These are phyloP conservation scores for Tetracladium setigerum DNA, from an alignment of 495 filamentous ascomycete genomes.

Conservation along the genomic window DNA sequence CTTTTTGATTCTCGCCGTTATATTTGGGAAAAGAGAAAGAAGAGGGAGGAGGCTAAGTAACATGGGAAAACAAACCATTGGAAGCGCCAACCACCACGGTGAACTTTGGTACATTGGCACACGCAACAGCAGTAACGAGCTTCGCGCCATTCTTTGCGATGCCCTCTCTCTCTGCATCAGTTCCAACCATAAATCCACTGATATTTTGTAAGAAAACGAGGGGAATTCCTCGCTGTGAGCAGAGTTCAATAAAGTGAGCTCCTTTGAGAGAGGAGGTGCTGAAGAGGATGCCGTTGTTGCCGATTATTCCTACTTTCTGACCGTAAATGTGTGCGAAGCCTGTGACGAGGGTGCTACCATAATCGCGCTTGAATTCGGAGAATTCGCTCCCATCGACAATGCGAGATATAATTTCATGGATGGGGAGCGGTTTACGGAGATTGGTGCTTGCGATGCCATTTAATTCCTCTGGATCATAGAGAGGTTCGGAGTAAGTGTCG, in stretches of 20 bases:
- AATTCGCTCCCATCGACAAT: slow-evolving; percentile 90
- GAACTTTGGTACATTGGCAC: slow-evolving; percentile 93
- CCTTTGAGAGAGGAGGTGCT: slow-evolving; percentile 86
- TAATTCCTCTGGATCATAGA: slow-evolving; percentile 77
- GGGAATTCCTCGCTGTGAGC: slow-evolving; percentile 80
- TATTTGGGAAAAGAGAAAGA: too few relatives aligned
- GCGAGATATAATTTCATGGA: slow-evolving; percentile 86
- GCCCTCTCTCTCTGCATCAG: slow-evolving; percentile 84
- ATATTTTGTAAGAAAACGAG: slow-evolving; percentile 96
- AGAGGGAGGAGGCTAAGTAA: too few relatives aligned
- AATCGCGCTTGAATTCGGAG: slow-evolving; percentile 90
- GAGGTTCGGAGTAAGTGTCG: slow-evolving; percentile 50
- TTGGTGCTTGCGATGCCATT: slow-evolving; percentile 85
- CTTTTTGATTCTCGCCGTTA: too few relatives aligned
- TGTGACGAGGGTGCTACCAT: slow-evolving; percentile 84
- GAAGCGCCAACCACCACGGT: slow-evolving; percentile 89
- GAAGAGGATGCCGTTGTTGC: slow-evolving; percentile 98
- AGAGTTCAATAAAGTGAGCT: slow-evolving; percentile 97
- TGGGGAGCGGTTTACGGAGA: slow-evolving; percentile 72
- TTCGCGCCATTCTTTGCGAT: slow-evolving; percentile 99
- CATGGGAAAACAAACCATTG: slow-evolving; percentile 43
- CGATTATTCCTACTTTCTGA: slow-evolving; percentile 85
- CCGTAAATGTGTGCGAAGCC: slow-evolving; percentile 90
- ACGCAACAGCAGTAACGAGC: slow-evolving; percentile 91
- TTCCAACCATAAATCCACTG: slow-evolving; percentile 94